Percentiles rank a stretch among this genome's conserved stretches.
These are phyloP conservation scores for Trichoderma pleuroti DNA, from an alignment of 2,329 filamentous ascomycete genomes.

Conservation along the genomic window DNA sequence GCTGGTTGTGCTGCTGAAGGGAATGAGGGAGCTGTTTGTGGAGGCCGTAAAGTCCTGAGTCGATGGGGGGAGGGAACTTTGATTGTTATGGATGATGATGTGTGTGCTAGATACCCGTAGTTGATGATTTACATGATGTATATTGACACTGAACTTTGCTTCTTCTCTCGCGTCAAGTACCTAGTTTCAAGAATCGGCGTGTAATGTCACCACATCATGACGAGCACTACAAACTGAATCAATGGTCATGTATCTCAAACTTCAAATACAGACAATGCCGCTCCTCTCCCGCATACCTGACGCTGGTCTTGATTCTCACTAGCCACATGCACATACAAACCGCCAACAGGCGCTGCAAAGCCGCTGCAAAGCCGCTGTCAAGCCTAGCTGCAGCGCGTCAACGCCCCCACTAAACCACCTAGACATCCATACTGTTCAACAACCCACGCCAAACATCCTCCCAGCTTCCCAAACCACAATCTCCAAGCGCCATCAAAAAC, in stretches of 20 bases:
- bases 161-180: not conserved
- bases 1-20: conserved; percentile 69
- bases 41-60: conserved; percentile 56
- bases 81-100: not conserved
- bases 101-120: conserved; percentile 4
- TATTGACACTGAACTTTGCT: not conserved
- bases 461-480: not conserved
- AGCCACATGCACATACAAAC: not conserved
- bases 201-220: not conserved
- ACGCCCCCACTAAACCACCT: not conserved
- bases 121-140: not conserved
- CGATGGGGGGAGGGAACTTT: not conserved
- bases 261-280: not conserved
- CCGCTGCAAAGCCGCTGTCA: conserved; percentile 9
- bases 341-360: not conserved
- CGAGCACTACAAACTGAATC: not conserved
- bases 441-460: not conserved
- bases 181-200: not conserved
- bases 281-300: not conserved
- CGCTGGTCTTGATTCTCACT: not conserved
- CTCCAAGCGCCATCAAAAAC: not conserved
- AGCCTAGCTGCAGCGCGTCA: not conserved
- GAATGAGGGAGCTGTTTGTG: conserved; percentile 76
- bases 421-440: not conserved
- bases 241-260: not conserved